Conservation (phyloP, 495 filamentous ascomycete species). For the Penicillium crystallinum region DNA sequence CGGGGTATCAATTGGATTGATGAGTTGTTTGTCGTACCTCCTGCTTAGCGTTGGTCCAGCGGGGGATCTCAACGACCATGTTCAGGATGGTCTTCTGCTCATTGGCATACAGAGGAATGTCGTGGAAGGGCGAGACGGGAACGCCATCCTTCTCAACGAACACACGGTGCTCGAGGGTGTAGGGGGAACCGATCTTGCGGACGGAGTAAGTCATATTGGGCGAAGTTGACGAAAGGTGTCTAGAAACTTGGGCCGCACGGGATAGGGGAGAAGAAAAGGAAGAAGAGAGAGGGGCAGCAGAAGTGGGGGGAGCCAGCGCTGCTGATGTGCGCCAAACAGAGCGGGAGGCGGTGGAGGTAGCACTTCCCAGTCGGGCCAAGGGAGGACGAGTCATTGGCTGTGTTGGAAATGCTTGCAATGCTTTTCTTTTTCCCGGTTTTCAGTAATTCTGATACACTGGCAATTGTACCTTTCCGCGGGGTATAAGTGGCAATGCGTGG, state of each 20-base stretch:
- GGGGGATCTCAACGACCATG: constrained; percentile 98
- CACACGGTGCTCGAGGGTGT: constrained; percentile 95
- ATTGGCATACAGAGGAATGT: constrained; percentile 96
- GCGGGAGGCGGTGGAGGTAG: constrained; percentile 37
- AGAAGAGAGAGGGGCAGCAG: constrained; percentile 32
- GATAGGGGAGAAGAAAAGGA: constrained; percentile 32
- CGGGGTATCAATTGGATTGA: neutral
- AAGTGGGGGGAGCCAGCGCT: constrained; percentile 43
- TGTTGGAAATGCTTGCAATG: neutral
- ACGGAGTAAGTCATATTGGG: constrained; percentile 54
- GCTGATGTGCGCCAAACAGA: constrained; percentile 37
- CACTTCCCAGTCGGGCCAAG: constrained; percentile 35
- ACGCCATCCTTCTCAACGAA: constrained; percentile 97
- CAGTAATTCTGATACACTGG: constrained; percentile 1
- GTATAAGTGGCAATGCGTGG: neutral
- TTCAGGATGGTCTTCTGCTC: constrained; percentile 88
- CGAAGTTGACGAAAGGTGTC: constrained; percentile 26
- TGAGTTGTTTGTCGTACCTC: constrained; percentile 57
- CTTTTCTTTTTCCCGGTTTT: neutral
- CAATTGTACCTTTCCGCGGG: neutral
- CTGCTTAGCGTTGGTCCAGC: constrained; percentile 99
- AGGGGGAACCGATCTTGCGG: constrained; percentile 81
- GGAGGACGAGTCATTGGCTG: constrained; percentile 29
- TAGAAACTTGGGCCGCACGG: constrained; percentile 26
- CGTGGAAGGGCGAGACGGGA: constrained; percentile 93